These are phyloP conservation scores for Urochloa ruziziensis DNA, from an alignment of 176 grass and related monocot genomes.

Conservation along the genomic window DNA sequence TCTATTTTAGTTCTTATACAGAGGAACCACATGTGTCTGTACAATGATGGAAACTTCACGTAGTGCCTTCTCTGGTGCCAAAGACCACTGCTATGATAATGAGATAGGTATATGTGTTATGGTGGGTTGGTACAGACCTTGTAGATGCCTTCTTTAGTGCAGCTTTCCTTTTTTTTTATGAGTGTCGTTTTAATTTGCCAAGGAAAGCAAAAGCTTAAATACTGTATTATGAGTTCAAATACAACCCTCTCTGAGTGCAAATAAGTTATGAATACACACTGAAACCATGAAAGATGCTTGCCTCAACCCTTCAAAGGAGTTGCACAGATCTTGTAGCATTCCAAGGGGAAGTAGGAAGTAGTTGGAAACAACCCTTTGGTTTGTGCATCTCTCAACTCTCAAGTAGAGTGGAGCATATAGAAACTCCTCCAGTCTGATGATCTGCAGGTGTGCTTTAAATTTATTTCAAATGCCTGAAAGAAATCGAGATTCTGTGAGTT, in stretches of 20 bases:
- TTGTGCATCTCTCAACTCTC: neutral
- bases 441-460: no score
- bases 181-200: neutral
- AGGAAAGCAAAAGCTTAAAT: neutral
- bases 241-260: no score
- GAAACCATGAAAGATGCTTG: neutral
- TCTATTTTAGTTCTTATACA: slow-evolving; percentile 25
- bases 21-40: slow-evolving; percentile 12
- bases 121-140: neutral
- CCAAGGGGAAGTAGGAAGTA: neutral
- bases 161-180: neutral
- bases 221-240: neutral
- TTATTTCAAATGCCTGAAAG: slow-evolving; percentile 35
- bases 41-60: slow-evolving; percentile 8
- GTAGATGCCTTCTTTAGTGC: slow-evolving; percentile 18
- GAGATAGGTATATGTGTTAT: neutral
- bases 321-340: neutral
- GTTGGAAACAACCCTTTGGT: neutral
- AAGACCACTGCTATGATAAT: slow-evolving; percentile 13
- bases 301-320: neutral
- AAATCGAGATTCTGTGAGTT: slow-evolving; percentile 44
- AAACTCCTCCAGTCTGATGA: neutral
- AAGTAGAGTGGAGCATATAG: neutral
- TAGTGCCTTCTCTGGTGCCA: slow-evolving; percentile 24
- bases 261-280: neutral